phyloP scores from a whole-genome alignment of 2,329 filamentous ascomycete genomes.

The Sclerotinia borealis region DNA sequence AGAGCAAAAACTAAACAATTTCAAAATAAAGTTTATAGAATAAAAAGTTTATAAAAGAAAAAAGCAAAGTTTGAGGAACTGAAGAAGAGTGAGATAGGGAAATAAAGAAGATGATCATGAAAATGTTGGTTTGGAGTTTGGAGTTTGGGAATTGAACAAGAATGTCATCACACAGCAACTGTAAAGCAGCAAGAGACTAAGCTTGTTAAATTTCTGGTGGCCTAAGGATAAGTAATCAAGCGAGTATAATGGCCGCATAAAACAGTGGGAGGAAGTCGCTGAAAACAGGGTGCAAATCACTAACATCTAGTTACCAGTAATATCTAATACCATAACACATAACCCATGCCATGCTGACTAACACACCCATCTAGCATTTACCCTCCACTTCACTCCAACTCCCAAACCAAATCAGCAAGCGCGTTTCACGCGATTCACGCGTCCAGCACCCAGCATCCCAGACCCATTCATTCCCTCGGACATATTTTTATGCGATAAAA shows the following conservation, averaged over 20 bases:
- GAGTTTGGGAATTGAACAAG: background rate
- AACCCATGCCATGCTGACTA: background rate
- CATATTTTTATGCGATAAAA: slow-evolving; percentile 16
- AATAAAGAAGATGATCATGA: background rate
- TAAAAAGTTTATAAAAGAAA: background rate
- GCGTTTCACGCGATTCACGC: background rate
- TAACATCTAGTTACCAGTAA: too few species aligned
- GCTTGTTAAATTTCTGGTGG: too few species aligned
- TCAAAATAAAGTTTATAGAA: background rate
- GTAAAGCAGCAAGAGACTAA: background rate
- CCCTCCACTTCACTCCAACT: too few species aligned
- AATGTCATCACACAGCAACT: background rate
- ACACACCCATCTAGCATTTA: too few species aligned
- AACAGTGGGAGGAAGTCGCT: too few species aligned
- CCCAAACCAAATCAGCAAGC: background rate
- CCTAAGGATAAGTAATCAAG: too few species aligned
- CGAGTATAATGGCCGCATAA: too few species aligned
- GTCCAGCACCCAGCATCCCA: too few species aligned
- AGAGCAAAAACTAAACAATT: background rate
- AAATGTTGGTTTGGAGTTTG: background rate
- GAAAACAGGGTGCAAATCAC: too few species aligned
- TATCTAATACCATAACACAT: too few species aligned
- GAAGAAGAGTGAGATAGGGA: background rate
- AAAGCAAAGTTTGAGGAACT: background rate
- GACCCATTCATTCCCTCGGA: background rate